phyloP scores from a whole-genome alignment of 2,329 filamentous ascomycete species.

The Aureobasidium pullulans region DNA sequence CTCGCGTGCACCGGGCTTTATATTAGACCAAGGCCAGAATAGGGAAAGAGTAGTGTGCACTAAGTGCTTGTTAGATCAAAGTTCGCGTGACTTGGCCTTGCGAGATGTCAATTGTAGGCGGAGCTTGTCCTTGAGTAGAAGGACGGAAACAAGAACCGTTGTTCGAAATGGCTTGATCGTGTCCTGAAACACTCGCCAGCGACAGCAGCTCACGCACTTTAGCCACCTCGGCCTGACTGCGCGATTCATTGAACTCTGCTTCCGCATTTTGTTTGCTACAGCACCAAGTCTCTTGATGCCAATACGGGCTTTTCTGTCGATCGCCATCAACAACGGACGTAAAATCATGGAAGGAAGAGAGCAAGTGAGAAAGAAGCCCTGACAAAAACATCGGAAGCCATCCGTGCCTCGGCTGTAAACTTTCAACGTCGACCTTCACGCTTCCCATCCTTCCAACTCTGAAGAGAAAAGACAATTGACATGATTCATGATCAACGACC shows the following conservation, averaged over 20 bases:
- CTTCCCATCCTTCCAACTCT: not conserved
- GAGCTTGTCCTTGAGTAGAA: not conserved
- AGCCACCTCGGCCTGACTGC: no score
- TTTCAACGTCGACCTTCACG: not conserved
- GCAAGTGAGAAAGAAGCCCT: not conserved
- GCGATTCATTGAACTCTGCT: not conserved
- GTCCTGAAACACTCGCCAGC: not conserved
- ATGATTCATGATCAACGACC: not conserved
- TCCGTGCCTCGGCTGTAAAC: conserved; percentile 3
- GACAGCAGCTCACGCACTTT: not conserved
- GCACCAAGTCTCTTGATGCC: not conserved
- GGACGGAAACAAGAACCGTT: not conserved
- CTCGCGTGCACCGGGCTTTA: not conserved
- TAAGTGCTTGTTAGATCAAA: not conserved
- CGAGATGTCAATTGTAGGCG: not conserved
- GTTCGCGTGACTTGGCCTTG: not conserved
- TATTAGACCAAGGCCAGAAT: not conserved
- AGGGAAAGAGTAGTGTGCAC: not conserved
- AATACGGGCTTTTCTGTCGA: not conserved
- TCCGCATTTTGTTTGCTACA: not conserved
- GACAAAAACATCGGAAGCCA: not conserved
- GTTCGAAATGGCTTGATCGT: not conserved
- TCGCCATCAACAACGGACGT: not conserved
- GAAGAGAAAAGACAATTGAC: not conserved
- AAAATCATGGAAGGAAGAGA: not conserved